Percentiles rank a stretch among this genome's conserved stretches.
Conservation (phyloP, 257 asterid species). For the Solanum habrochaites region DNA sequence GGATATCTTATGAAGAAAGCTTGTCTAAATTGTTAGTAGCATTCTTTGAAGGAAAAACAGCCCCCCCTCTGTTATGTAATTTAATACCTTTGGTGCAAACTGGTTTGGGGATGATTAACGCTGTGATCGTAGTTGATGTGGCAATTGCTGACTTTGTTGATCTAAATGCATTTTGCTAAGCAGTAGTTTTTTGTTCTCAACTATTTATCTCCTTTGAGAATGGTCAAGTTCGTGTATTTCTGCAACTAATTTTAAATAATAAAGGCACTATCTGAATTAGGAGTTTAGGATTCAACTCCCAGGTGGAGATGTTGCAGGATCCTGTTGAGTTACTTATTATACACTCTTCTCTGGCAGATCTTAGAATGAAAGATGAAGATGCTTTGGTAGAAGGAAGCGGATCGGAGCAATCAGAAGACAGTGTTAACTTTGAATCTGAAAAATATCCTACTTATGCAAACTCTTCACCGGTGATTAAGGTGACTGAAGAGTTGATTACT, state of each 20-base stretch:
- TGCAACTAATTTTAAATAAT: background rate
- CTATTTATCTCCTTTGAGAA: background rate
- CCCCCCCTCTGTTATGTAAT: background rate
- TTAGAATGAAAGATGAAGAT: constrained; percentile 1
- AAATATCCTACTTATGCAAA: background rate
- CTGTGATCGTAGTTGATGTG: background rate
- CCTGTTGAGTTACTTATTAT: background rate
- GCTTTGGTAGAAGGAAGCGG: constrained; percentile 4
- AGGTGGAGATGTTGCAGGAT: background rate
- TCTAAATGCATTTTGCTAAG: background rate
- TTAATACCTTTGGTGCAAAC: background rate
- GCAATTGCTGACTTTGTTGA: background rate
- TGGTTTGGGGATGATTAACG: background rate
- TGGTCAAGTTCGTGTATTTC: background rate
- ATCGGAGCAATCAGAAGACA: background rate
- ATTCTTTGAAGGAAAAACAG: background rate
- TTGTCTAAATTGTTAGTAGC: background rate
- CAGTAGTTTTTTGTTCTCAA: background rate
- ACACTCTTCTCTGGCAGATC: constrained; percentile 3
- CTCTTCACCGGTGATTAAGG: background rate
- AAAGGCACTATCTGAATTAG: background rate
- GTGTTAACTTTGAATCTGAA: background rate
- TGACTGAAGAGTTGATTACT: background rate
- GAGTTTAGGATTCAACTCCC: background rate
- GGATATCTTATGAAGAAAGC: background rate